Evolutionary conservation across 2,329 filamentous ascomycete species (phyloP).

Genomic region (Davidsoniella neocaledoniae): DNA sequence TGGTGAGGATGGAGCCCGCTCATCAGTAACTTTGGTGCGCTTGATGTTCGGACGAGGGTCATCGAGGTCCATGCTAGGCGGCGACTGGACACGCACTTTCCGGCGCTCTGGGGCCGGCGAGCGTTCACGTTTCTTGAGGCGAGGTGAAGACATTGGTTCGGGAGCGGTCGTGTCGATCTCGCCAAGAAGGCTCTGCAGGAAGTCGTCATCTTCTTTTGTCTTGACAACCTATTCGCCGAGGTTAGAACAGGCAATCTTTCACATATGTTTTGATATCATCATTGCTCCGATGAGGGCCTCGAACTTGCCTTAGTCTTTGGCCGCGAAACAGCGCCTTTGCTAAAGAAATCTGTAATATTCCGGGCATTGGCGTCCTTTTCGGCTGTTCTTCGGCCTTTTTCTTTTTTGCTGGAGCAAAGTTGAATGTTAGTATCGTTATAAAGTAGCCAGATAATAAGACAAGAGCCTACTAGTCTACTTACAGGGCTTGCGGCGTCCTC

Average conservation of each 20-base stretch:
- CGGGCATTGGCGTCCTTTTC: conserved; percentile 76
- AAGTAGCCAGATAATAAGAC: not conserved
- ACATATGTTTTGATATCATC: conserved; percentile 5
- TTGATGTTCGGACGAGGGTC: conserved; percentile 37
- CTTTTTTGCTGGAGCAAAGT: conserved; percentile 55
- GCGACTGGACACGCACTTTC: conserved; percentile 66
- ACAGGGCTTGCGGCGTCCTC: conserved; percentile 33
- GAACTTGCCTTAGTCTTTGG: conserved; percentile 62
- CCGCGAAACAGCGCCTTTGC: conserved; percentile 48
- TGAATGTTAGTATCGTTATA: conserved; percentile 1
- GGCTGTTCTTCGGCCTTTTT: conserved; percentile 77
- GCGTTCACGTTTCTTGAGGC: conserved; percentile 46
- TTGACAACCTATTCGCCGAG: conserved; percentile 40
- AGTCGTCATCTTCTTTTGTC: conserved; percentile 77
- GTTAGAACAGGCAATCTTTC: conserved; percentile 13
- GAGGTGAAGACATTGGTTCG: conserved; percentile 28
- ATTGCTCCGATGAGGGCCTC: not conserved
- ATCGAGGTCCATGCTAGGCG: conserved; percentile 32
- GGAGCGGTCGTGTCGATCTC: conserved; percentile 69
- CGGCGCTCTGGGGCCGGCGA: conserved; percentile 50
- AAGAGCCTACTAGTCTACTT: conserved; percentile 12
- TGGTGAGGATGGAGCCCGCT: conserved; percentile 26
- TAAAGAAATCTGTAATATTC: conserved; percentile 91
- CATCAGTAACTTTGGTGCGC: conserved; percentile 35
- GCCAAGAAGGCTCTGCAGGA: conserved; percentile 67